A percentile compares a stretch with the other conserved stretches of the same genome.
These are phyloP conservation scores for Tremellales sp. DNA, from an alignment of 1,284 basidiomycete genomes.

Conservation along the genomic window DNA sequence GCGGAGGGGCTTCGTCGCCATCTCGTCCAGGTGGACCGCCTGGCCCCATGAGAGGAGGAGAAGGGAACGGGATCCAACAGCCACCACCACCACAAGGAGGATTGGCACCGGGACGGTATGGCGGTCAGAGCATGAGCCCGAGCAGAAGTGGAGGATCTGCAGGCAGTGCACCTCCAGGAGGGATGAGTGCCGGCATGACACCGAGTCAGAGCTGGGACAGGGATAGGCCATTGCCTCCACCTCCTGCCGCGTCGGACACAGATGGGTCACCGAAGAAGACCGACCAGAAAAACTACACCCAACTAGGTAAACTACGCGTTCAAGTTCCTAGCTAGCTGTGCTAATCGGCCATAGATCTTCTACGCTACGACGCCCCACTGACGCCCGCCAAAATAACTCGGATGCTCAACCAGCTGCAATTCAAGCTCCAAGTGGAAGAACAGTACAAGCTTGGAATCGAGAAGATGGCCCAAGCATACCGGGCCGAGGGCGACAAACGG, in stretches of 20 bases:
- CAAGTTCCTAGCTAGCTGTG: neutral
- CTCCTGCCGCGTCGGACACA: constrained; percentile 20
- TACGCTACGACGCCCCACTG: constrained; percentile 95
- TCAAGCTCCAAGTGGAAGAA: constrained; percentile 97
- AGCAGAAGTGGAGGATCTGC: constrained; percentile 8
- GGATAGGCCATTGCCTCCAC: constrained; percentile 40
- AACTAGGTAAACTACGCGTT: constrained; percentile 33
- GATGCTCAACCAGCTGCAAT: constrained; percentile 98
- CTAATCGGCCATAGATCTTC: constrained; percentile 61
- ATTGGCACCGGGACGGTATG: constrained; percentile 1
- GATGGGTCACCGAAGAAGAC: constrained; percentile 9
- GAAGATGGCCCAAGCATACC: constrained; percentile 94
- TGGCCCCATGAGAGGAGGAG: constrained; percentile 13
- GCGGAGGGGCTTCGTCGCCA: constrained; percentile 2
- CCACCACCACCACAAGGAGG: no score
- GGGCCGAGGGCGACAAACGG: constrained; percentile 93
- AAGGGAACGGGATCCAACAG: neutral
- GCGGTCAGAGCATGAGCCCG: constrained; percentile 14
- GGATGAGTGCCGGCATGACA: constrained; percentile 7
- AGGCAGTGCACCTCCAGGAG: constrained; percentile 3
- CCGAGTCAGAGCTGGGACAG: constrained; percentile 25
- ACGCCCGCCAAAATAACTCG: constrained; percentile 94
- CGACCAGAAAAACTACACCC: constrained; percentile 42
- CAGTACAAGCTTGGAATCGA: constrained; percentile 99
- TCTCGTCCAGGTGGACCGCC: constrained; percentile 1